phyloP scores from a whole-genome alignment of 106 monocot genomes.

The Agapanthus africanus region DNA sequence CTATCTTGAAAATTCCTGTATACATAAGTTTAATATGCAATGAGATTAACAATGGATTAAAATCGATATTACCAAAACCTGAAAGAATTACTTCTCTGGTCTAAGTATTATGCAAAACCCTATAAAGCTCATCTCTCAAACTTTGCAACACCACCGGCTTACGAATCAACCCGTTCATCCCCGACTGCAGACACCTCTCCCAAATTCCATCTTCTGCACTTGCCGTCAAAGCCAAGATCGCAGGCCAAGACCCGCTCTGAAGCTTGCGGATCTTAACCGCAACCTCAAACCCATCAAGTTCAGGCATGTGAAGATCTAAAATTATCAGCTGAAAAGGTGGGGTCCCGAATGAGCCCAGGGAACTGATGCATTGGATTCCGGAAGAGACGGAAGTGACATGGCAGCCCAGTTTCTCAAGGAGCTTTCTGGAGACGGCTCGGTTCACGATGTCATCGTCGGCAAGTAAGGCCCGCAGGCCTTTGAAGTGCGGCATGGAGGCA shows the following conservation, averaged over 20 bases:
- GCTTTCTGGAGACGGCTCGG: constrained; percentile 34
- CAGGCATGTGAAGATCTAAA: constrained; percentile 36
- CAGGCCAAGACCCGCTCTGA: constrained; percentile 33
- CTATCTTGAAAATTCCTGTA: constrained; percentile 9
- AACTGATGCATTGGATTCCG: constrained; percentile 31
- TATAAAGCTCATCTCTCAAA: constrained; percentile 48
- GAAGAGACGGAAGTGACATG: constrained; percentile 34
- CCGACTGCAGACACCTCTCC: constrained; percentile 51
- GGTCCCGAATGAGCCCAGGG: constrained; percentile 11
- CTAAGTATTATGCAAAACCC: constrained; percentile 39
- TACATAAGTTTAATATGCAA: constrained; percentile 13
- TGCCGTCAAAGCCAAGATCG: constrained; percentile 45
- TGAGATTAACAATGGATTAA: constrained; percentile 3
- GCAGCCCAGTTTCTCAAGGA: constrained; percentile 64
- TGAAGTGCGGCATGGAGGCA: constrained; percentile 19
- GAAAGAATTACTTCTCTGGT: constrained; percentile 1
- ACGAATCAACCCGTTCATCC: constrained; percentile 52
- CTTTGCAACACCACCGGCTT: constrained; percentile 39
- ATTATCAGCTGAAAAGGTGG: constrained; percentile 46
- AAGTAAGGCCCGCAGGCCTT: constrained; percentile 47
- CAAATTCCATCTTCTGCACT: constrained; percentile 33
- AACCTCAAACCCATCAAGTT: constrained; percentile 37
- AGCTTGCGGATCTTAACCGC: constrained; percentile 33
- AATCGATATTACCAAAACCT: too few species aligned
- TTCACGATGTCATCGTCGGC: constrained; percentile 41